These are phyloP conservation scores for Globisporangium apiculatum DNA, from an alignment of 352 stramenopile species.

Conservation along the genomic window DNA sequence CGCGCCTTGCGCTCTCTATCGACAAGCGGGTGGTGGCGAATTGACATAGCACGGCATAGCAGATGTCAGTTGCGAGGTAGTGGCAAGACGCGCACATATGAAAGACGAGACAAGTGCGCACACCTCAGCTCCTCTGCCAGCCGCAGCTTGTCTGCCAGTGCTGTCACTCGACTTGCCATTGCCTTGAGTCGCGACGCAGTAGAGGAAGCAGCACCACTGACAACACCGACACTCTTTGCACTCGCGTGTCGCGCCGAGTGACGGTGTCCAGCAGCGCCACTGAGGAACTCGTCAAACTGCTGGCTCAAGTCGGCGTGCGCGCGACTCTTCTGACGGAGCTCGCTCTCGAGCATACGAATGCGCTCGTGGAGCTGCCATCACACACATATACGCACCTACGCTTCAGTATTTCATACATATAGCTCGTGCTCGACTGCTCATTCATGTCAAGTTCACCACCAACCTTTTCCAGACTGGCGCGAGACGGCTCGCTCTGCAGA, in stretches of 20 bases:
- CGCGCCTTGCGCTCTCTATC: slow-evolving; percentile 37
- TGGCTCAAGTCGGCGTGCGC: slow-evolving; percentile 25
- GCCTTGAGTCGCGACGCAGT: slow-evolving; percentile 2
- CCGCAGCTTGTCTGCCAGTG: slow-evolving; percentile 28
- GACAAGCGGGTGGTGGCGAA: slow-evolving; percentile 1
- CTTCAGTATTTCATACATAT: too few relatives aligned
- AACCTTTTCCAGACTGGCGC: slow-evolving; percentile 8
- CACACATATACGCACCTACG: too few relatives aligned
- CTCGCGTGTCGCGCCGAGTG: background rate
- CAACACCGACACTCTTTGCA: background rate
- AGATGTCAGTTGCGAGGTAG: background rate
- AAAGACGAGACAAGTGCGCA: background rate
- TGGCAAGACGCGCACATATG: slow-evolving; percentile 1
- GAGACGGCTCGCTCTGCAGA: slow-evolving; percentile 14
- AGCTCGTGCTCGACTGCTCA: too few relatives aligned
- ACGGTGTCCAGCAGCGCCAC: background rate
- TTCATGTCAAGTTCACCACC: slow-evolving; percentile 2
- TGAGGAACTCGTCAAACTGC: slow-evolving; percentile 23
- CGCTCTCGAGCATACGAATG: slow-evolving; percentile 34
- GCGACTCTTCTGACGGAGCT: slow-evolving; percentile 28
- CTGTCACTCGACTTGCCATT: slow-evolving; percentile 17
- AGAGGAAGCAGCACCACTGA: slow-evolving; percentile 2
- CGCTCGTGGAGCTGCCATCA: slow-evolving; percentile 23
- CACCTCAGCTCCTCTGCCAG: slow-evolving; percentile 31
- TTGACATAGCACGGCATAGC: background rate